Evolutionary conservation across 1,284 basidiomycete genomes (phyloP).

Genomic region (Tranzscheliella williamsii): DNA sequence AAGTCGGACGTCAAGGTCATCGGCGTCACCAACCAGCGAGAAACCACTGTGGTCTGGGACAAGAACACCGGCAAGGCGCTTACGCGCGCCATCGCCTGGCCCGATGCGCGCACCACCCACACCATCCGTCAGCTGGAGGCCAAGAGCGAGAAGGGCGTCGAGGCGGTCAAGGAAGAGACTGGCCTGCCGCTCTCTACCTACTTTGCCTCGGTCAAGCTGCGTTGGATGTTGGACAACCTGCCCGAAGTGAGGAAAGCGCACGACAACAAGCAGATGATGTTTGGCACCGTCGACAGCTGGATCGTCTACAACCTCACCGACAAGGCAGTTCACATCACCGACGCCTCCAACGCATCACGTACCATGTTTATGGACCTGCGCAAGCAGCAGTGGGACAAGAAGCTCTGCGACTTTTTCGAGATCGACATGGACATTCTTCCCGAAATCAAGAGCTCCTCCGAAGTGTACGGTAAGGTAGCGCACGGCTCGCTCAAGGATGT

Average conservation of each 20-base stretch:
- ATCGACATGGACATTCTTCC: slow-evolving; percentile 79
- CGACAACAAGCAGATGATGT: slow-evolving; percentile 78
- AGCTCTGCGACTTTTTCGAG: slow-evolving; percentile 84
- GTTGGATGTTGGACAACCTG: slow-evolving; percentile 93
- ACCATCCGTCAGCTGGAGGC: slow-evolving; percentile 78
- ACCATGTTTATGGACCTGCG: slow-evolving; percentile 86
- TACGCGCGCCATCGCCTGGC: slow-evolving; percentile 89
- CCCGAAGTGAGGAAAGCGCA: slow-evolving; percentile 79
- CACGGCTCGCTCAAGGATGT: slow-evolving; percentile 75
- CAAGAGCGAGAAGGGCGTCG: slow-evolving; percentile 76
- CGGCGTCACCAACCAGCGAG: slow-evolving; percentile 96
- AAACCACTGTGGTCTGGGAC: slow-evolving; percentile 94
- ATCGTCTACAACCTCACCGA: slow-evolving; percentile 88
- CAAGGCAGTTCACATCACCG: slow-evolving; percentile 83
- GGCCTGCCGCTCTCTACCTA: slow-evolving; percentile 69
- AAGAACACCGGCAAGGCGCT: slow-evolving; percentile 83
- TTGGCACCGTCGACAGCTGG: slow-evolving; percentile 97
- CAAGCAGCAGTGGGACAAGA: slow-evolving; percentile 80
- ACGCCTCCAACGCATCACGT: slow-evolving; percentile 95
- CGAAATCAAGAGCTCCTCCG: slow-evolving; percentile 84
- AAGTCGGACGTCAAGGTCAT: slow-evolving; percentile 85
- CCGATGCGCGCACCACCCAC: slow-evolving; percentile 85
- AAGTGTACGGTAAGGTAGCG: slow-evolving; percentile 80
- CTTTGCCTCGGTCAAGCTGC: slow-evolving; percentile 92
- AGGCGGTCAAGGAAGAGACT: slow-evolving; percentile 65